A percentile compares a stretch with the other conserved stretches of the same genome.
Conservation (phyloP, 176 grass and related monocot species). For the Puccinellia tenuiflora region DNA sequence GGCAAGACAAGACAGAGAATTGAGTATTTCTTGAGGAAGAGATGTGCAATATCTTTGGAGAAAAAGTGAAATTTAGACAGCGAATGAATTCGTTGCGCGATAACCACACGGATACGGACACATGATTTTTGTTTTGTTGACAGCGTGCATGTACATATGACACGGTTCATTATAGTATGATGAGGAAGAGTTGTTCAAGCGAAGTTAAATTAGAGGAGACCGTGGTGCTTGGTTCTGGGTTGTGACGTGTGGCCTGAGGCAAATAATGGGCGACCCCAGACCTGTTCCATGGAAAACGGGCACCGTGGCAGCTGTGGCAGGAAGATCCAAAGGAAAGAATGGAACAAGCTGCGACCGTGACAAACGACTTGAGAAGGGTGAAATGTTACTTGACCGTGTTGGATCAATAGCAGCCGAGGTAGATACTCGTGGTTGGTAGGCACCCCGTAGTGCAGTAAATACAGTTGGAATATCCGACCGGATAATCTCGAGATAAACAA, state of each 20-base stretch:
- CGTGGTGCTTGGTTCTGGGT: conserved; percentile 9
- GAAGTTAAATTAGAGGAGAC: conserved; percentile 26
- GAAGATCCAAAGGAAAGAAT: background rate
- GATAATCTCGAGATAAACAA: background rate
- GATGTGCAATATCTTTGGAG: background rate
- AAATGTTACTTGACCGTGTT: background rate
- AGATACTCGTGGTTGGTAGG: background rate
- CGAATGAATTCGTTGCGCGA: background rate
- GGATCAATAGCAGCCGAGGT: background rate
- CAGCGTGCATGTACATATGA: background rate
- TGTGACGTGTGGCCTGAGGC: conserved; percentile 42
- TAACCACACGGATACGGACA: background rate
- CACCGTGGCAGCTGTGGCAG: background rate
- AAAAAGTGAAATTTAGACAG: background rate
- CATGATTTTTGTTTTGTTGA: background rate
- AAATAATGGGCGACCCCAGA: conserved; percentile 12
- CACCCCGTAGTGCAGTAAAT: background rate
- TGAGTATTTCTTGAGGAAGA: too few relatives aligned
- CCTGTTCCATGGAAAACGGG: conserved; percentile 11
- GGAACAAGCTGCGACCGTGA: background rate
- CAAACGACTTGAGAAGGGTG: background rate
- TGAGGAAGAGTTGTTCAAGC: background rate
- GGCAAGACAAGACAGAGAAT: background rate
- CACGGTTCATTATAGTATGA: background rate
- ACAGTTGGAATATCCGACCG: background rate